These are phyloP conservation scores for Geotrichum citri-aurantii DNA, from an alignment of 1,139 yeast genomes.

Conservation along the genomic window DNA sequence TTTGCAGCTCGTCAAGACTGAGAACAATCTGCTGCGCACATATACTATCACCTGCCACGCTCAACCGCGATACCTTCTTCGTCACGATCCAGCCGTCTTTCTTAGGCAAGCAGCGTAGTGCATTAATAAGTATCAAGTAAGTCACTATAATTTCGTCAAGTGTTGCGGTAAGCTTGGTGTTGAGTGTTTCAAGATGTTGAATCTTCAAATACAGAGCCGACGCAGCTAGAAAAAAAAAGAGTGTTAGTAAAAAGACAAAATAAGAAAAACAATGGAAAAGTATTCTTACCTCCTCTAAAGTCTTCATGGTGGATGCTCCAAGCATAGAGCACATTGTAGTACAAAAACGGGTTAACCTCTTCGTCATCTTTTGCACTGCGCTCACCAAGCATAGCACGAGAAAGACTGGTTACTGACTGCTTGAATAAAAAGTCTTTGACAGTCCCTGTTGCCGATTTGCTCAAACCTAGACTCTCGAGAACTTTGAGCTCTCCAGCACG, in stretches of 20 bases:
- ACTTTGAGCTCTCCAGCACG: neutral
- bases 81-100: neutral
- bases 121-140: neutral
- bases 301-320: neutral
- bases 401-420: neutral
- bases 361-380: neutral
- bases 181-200: neutral
- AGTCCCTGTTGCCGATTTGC: neutral
- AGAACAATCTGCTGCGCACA: neutral
- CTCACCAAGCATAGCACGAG: neutral
- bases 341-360: neutral
- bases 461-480: neutral
- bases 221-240: neutral
- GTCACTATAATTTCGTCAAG: neutral
- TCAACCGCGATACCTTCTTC: neutral
- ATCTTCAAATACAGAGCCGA: slow-evolving; percentile 2
- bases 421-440: neutral
- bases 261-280: neutral
- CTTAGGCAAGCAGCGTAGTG: neutral
- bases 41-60: neutral
- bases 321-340: neutral
- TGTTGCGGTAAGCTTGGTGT: neutral
- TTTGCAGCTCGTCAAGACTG: neutral
- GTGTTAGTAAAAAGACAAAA: neutral
- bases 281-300: neutral